A percentile compares a stretch with the other conserved stretches of the same genome.
phyloP scores from a whole-genome alignment of 768 basidiomycete genomes.

The Trametes cubensis region DNA sequence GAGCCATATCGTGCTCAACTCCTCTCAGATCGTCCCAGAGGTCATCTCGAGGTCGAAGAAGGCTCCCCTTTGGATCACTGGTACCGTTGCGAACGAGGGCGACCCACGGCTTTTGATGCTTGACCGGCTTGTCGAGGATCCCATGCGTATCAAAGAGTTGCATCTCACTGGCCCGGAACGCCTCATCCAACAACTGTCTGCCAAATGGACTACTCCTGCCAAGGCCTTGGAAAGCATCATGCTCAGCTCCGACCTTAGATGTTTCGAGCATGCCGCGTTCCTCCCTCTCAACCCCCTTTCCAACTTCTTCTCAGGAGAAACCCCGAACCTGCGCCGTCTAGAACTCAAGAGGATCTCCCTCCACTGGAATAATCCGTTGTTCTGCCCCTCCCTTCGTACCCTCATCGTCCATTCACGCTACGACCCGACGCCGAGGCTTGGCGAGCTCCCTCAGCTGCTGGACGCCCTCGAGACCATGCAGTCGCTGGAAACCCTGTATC shows the following conservation, averaged over 20 bases:
- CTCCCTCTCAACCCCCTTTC: neutral
- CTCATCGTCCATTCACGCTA: neutral
- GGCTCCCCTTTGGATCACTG: conserved; percentile 8
- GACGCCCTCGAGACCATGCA: conserved; percentile 1
- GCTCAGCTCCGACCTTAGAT: neutral
- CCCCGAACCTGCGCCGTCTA: conserved; percentile 2
- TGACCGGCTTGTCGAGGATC: neutral
- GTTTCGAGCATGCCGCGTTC: neutral
- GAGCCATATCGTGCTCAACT: conserved; percentile 10
- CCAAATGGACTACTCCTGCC: neutral
- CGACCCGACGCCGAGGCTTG: neutral
- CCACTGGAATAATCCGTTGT: conserved; percentile 7
- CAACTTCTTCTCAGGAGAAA: conserved; percentile 4
- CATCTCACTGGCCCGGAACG: neutral
- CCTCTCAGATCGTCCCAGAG: neutral
- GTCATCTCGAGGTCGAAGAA: conserved; percentile 8
- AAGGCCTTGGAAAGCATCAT: neutral
- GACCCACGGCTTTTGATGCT: neutral
- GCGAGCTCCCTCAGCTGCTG: conserved; percentile 2
- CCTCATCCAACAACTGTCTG: neutral
- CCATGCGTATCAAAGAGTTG: conserved; percentile 3
- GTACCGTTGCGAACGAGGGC: neutral
- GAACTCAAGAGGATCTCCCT: neutral
- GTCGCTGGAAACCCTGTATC: neutral
- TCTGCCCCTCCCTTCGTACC: conserved; percentile 6